These are phyloP conservation scores for Dictyostelium purpureum DNA, from an alignment of 78 protist genomes.

Conservation along the genomic window DNA sequence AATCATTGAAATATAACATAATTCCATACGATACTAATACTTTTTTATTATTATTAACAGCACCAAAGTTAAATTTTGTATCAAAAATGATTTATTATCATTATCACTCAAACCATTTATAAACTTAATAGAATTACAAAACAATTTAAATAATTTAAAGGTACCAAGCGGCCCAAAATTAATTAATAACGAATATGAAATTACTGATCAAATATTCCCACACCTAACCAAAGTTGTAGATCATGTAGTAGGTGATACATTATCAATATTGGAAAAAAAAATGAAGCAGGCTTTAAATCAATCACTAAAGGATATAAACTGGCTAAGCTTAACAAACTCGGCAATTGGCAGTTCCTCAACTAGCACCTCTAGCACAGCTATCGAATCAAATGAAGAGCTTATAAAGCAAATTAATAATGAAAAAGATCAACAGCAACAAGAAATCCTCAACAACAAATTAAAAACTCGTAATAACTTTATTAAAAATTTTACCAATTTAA, in stretches of 20 bases:
- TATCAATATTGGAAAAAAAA: slow-evolving; percentile 2
- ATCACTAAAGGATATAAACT: slow-evolving; percentile 49
- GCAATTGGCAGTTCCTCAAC: too few relatives aligned
- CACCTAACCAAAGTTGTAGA: slow-evolving; percentile 48
- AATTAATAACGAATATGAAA: not conserved
- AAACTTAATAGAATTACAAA: slow-evolving; percentile 46
- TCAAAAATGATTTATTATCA: not conserved
- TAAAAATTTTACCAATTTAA: slow-evolving; percentile 8
- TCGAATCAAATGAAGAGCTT: not conserved
- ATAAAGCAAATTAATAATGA: not conserved
- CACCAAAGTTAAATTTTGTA: slow-evolving; percentile 23
- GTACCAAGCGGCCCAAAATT: slow-evolving; percentile 6
- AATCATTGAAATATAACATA: not conserved
- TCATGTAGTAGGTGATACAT: slow-evolving; percentile 21
- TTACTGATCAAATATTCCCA: slow-evolving; percentile 15
- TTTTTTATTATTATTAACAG: not conserved
- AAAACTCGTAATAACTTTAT: not conserved
- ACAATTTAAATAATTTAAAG: slow-evolving; percentile 37
- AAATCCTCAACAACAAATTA: not conserved
- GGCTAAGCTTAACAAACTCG: slow-evolving; percentile 4
- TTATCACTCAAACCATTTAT: slow-evolving; percentile 38
- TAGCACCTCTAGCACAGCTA: not conserved
- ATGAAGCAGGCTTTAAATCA: slow-evolving; percentile 35
- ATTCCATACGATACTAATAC: not conserved
- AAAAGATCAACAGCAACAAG: not conserved